Base-by-base conservation (phyloP, 257 asterid species). In the Jaltomata sinuosa region DNA sequence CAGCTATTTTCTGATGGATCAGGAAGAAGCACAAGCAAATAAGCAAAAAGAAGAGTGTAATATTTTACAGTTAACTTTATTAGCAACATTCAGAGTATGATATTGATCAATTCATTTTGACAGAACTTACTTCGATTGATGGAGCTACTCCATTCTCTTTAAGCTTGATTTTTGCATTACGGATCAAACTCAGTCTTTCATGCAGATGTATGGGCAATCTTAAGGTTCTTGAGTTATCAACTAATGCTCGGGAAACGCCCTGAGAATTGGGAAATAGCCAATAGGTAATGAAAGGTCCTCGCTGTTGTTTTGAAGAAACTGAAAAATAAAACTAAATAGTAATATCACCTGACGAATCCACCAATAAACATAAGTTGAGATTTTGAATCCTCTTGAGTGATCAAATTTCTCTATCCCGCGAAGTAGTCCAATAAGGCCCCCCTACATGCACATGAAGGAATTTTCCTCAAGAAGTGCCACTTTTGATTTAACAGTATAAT, bases 311-410 rank as follows among this genome's bases (percentile, higher is more conserved):
- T 49, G 18, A 16, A 27, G 40, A 76, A 14, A 45, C 38, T 25
- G n/a, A 76, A 25, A 76, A 29, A 49, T 22, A 76, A 49, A 45
- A 49, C 27, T 3, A 76, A 27, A 47, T 49, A 31, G 81, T 49
- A 71, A 82, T 32, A 88, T 84, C 85, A 96, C 98, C 99, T 93
- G 98, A 25, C 98, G 94, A 84, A 96, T 96, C 98, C 98, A 96
- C 99, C 99, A 96, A 85, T 94, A 96, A 80, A 96, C 99, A 85
- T 96, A 96, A 61, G 99, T 96, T n/a, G 99, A 96, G 86, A 96
- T 93, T 94, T 92, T 96, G 87, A 93, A 96, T 64, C 99, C 99
- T 91, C 93, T 94, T 21, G 98, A 92, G 69, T 94, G 91, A 86
- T 96, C 99, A 85, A 90, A 96, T 88, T 96, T 96, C 92, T 94